Percentiles rank a stretch among this genome's conserved stretches.
Evolutionary conservation across 2,329 filamentous ascomycete species (phyloP).

Genomic region (Sclerotinia minor): DNA sequence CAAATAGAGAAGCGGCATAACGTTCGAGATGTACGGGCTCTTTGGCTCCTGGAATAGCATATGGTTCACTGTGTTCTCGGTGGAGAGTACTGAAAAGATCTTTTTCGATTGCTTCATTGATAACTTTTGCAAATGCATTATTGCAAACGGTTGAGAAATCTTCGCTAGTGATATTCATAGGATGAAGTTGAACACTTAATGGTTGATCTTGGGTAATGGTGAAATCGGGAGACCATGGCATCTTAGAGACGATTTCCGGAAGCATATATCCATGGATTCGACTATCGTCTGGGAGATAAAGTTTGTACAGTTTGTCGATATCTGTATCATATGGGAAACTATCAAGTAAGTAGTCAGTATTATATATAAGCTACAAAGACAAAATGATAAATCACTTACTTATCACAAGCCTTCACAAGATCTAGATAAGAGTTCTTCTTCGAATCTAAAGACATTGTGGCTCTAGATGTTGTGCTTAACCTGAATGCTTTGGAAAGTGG

Average conservation of each 20-base stretch:
- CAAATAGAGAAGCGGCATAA: constrained; percentile 52
- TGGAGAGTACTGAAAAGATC: constrained; percentile 38
- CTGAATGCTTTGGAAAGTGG: neutral
- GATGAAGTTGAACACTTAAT: constrained; percentile 41
- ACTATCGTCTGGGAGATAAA: constrained; percentile 48
- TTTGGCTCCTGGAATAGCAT: constrained; percentile 7
- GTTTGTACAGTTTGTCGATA: constrained; percentile 44
- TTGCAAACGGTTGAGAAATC: constrained; percentile 44
- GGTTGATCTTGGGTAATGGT: constrained; percentile 38
- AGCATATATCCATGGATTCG: constrained; percentile 53
- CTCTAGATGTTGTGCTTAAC: neutral
- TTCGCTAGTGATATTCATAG: constrained; percentile 37
- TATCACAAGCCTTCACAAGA: constrained; percentile 47
- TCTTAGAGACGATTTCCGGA: constrained; percentile 47
- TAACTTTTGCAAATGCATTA: constrained; percentile 39
- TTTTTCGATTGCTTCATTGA: constrained; percentile 47
- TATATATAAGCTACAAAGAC: too few species aligned
- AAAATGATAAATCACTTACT: constrained; percentile 39
- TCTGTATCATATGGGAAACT: constrained; percentile 28
- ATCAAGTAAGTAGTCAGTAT: neutral
- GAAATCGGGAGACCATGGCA: constrained; percentile 50
- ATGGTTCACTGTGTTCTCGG: constrained; percentile 27
- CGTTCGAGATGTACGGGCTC: constrained; percentile 24
- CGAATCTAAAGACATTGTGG: constrained; percentile 4
- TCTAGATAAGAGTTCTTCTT: constrained; percentile 39